phyloP scores from a whole-genome alignment of 345 rosid species.

The Boechera retrofracta region DNA sequence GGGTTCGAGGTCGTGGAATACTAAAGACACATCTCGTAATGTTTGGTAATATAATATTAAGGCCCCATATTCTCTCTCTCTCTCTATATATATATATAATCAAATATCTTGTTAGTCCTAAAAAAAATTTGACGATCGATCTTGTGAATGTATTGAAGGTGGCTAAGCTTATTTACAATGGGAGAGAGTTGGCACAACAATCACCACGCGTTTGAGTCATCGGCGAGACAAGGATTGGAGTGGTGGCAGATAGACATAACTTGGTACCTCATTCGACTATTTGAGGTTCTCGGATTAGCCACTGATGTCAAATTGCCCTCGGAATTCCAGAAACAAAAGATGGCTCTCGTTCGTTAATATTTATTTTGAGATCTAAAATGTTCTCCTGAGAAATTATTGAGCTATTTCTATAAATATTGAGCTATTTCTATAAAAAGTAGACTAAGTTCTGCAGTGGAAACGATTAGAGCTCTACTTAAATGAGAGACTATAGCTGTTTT shows the following conservation, averaged over 20 bases:
- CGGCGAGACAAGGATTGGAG: constrained; percentile 80
- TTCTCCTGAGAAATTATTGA: not conserved
- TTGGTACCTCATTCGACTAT: constrained; percentile 66
- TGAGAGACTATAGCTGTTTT: not conserved
- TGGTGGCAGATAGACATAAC: constrained; percentile 92
- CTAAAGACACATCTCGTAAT: constrained; percentile 79
- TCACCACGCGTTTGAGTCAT: constrained; percentile 81
- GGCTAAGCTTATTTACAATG: constrained; percentile 78
- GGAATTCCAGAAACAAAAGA: constrained; percentile 56
- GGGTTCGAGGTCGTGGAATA: constrained; percentile 84
- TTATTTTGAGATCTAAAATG: not conserved
- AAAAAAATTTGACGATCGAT: not conserved
- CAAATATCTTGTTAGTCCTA: too few species aligned
- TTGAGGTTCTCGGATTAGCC: constrained; percentile 68
- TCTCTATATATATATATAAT: not conserved
- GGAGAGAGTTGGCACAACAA: constrained; percentile 98
- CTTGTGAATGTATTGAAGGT: constrained; percentile 49
- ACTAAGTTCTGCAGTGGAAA: too few species aligned
- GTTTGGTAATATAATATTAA: constrained; percentile 56
- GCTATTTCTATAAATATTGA: not conserved
- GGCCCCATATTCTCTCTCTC: too few species aligned
- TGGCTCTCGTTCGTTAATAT: constrained; percentile 45
- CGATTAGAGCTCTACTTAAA: not conserved
- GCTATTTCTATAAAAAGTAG: not conserved
- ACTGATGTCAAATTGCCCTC: constrained; percentile 71